phyloP scores from a whole-genome alignment of 78 protist species.

The Thecamonas trahens region DNA sequence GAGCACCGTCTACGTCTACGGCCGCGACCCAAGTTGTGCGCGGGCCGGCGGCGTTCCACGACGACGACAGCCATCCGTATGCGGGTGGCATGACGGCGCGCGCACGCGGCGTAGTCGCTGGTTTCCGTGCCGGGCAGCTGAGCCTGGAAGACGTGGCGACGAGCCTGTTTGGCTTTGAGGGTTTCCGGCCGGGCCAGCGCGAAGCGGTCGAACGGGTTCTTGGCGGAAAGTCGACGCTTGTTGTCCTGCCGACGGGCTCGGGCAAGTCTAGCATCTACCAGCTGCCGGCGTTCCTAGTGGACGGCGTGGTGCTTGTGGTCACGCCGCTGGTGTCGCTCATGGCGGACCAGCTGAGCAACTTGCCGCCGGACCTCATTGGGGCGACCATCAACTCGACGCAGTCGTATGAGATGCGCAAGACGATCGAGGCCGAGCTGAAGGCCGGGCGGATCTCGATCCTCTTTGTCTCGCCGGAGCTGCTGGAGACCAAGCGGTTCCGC shows the following conservation, averaged over 20 bases:
- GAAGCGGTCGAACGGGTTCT: constrained; percentile 48
- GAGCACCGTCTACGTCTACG: no score
- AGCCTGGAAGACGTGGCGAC: no score
- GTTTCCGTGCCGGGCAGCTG: no score
- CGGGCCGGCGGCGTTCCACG: no score
- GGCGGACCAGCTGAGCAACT: constrained; percentile 32
- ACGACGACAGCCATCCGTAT: no score
- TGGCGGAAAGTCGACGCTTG: constrained; percentile 33
- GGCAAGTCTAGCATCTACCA: constrained; percentile 84
- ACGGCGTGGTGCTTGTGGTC: constrained; percentile 34
- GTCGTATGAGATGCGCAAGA: not conserved
- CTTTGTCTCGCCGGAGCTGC: constrained; percentile 46
- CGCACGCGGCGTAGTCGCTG: no score
- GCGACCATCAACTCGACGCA: not conserved
- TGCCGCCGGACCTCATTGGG: constrained; percentile 16
- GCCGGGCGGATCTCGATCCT: constrained; percentile 2
- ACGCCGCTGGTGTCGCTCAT: constrained; percentile 66
- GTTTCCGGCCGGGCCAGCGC: constrained; percentile 53
- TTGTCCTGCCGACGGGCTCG: constrained; percentile 70
- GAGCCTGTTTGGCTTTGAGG: constrained; percentile 5
- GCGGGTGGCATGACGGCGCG: no score
- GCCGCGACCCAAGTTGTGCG: no score
- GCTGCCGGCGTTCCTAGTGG: constrained; percentile 37
- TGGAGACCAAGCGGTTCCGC: not conserved
- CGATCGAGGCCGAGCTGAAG: not conserved